Evolutionary conservation across 177 flowering plant genomes (phyloP).

Genomic region (Tripterygium wilfordii): DNA sequence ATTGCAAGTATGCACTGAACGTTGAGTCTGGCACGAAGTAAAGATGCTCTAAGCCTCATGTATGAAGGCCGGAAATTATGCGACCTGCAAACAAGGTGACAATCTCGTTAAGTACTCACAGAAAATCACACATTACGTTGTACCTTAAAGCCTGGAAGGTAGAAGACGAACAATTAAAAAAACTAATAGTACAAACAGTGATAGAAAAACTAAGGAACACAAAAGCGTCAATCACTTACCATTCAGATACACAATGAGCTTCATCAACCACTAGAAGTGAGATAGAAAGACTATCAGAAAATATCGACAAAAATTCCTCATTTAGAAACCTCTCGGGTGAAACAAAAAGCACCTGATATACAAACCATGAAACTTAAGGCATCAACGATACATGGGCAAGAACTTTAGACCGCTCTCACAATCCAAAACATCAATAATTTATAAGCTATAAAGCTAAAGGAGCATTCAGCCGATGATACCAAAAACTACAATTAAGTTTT

Average conservation of each 20-base stretch:
- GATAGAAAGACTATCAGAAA: conserved; percentile 36
- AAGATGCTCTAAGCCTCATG: conserved; percentile 85
- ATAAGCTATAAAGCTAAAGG: too few species aligned
- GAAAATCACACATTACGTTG: too few species aligned
- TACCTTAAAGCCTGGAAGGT: too few species aligned
- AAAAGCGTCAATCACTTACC: conserved; percentile 63
- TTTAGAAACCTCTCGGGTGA: conserved; percentile 92
- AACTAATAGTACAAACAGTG: not conserved
- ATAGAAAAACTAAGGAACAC: not conserved
- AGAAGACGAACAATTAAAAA: not conserved
- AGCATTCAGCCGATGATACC: too few species aligned
- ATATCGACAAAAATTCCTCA: conserved; percentile 62
- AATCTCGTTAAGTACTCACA: not conserved
- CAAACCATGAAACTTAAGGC: conserved; percentile 8
- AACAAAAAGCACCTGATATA: conserved; percentile 84
- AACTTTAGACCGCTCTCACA: too few species aligned
- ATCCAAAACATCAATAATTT: too few species aligned
- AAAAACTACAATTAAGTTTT: not conserved
- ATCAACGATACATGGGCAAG: not conserved
- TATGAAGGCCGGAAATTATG: conserved; percentile 97
- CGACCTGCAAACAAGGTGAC: conserved; percentile 52
- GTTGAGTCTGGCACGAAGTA: conserved; percentile 61
- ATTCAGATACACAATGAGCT: conserved; percentile 97
- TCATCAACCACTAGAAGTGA: conserved; percentile 95
- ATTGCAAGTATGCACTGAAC: conserved; percentile 82